Conservation (phyloP, 805 yeast genomes). For the Candida germanica region DNA sequence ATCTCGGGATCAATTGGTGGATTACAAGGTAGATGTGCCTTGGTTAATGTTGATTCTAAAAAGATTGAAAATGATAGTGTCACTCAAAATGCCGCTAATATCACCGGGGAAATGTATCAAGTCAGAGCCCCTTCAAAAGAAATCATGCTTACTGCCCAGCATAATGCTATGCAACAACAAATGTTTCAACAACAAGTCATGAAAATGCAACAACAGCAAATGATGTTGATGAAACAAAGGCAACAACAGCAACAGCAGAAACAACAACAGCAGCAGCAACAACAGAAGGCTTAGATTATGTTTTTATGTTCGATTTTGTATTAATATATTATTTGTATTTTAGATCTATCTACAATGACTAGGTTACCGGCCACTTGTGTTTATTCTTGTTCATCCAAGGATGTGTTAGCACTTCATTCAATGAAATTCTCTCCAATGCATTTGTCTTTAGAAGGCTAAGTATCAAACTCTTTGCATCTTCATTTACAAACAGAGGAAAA, state of each 20-base stretch:
- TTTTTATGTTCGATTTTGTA: constrained; percentile 3
- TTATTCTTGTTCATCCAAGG: constrained; percentile 76
- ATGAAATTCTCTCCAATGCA: constrained; percentile 61
- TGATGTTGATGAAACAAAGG: constrained; percentile 28
- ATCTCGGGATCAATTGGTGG: constrained; percentile 61
- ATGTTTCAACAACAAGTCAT: constrained; percentile 42
- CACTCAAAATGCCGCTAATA: constrained; percentile 49
- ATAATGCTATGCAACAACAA: constrained; percentile 42
- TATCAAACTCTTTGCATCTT: constrained; percentile 78
- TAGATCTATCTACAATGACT: not conserved
- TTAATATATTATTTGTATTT: not conserved
- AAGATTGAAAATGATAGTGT: constrained; percentile 21
- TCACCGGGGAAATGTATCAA: constrained; percentile 54
- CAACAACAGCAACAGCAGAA: constrained; percentile 15
- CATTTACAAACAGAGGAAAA: constrained; percentile 67
- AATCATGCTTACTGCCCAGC: constrained; percentile 39
- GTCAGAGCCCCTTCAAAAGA: constrained; percentile 48
- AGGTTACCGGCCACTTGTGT: constrained; percentile 2
- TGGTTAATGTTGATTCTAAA: constrained; percentile 59
- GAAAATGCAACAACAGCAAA: constrained; percentile 37
- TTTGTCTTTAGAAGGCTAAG: constrained; percentile 58
- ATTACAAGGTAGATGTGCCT: constrained; percentile 74
- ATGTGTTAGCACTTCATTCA: constrained; percentile 64
- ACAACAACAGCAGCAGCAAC: constrained; percentile 1
- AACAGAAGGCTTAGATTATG: not conserved